A percentile compares a stretch with the other conserved stretches of the same genome.
These are phyloP conservation scores for Phlyctochytrium bullatum DNA, from an alignment of 192 early-diverging fungal species.

Conservation along the genomic window DNA sequence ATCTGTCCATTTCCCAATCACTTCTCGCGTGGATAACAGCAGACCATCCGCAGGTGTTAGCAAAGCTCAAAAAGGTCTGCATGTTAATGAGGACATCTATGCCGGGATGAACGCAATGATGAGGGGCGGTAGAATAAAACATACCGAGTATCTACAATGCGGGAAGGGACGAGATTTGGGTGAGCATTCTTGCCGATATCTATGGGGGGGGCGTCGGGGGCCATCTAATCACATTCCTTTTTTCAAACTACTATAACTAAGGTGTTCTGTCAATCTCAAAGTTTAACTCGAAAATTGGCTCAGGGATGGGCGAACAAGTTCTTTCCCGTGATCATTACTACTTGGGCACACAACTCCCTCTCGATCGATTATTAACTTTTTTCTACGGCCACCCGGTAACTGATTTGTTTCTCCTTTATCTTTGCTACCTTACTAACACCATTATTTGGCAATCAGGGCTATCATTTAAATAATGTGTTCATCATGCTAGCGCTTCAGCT, in stretches of 20 bases:
- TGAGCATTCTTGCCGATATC: constrained; percentile 57
- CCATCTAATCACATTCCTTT: neutral
- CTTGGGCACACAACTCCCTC: constrained; percentile 75
- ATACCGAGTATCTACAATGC: constrained; percentile 87
- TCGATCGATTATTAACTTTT: constrained; percentile 83
- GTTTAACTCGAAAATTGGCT: constrained; percentile 85
- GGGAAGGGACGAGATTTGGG: constrained; percentile 82
- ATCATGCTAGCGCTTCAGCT: constrained; percentile 80
- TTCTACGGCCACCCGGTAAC: constrained; percentile 74
- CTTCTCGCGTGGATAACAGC: too few relatives aligned
- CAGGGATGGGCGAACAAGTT: constrained; percentile 92
- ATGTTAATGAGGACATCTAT: constrained; percentile 87
- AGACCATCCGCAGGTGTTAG: constrained; percentile 53
- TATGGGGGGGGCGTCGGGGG: too few relatives aligned
- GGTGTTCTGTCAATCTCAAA: constrained; percentile 67
- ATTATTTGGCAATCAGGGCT: constrained; percentile 42
- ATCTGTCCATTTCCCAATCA: too few relatives aligned
- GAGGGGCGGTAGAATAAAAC: constrained; percentile 82
- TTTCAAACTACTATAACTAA: neutral
- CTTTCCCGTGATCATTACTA: constrained; percentile 87
- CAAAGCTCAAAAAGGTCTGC: constrained; percentile 84
- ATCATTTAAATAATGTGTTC: constrained; percentile 87
- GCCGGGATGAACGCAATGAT: constrained; percentile 85
- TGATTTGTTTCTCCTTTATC: neutral
- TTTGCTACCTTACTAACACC: neutral